phyloP scores from a whole-genome alignment of 1,284 basidiomycete genomes.

The Paramarasmius palmivorus region DNA sequence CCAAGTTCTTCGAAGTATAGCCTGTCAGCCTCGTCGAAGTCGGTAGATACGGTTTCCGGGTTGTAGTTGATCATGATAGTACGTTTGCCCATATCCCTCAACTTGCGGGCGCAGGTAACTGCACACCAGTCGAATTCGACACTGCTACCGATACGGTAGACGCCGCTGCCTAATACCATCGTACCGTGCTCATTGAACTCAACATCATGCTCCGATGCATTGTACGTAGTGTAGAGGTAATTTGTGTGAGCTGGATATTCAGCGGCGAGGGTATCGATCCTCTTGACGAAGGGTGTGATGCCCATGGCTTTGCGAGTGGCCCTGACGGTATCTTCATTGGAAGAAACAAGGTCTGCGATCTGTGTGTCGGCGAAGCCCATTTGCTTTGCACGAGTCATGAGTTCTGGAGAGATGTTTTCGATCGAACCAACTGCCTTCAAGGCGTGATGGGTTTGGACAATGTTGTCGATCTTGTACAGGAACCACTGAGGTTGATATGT shows the following conservation, averaged over 20 bases:
- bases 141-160: conserved; percentile 97
- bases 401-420: conserved; percentile 62
- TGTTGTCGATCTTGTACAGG: conserved; percentile 98
- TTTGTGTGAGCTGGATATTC: conserved; percentile 99
- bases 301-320: conserved; percentile 83
- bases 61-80: conserved; percentile 99
- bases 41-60: conserved; percentile 98
- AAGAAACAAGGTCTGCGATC: conserved; percentile 77
- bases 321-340: conserved; percentile 80
- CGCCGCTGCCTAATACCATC: conserved; percentile 98
- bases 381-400: conserved; percentile 83
- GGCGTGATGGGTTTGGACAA: conserved; percentile 81
- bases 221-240: conserved; percentile 99
- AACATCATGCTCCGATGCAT: conserved; percentile 95
- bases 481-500: conserved; percentile 71
- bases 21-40: conserved; percentile 98
- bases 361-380: conserved; percentile 96
- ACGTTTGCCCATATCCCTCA: conserved; percentile 89
- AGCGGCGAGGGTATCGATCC: conserved; percentile 98
- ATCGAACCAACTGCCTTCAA: conserved; percentile 73
- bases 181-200: conserved; percentile 96
- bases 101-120: conserved; percentile 92
- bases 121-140: conserved; percentile 99
- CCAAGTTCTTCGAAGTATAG: conserved; percentile 99
- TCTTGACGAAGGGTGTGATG: conserved; percentile 97